Conservation (phyloP, 352 stramenopile genomes). For the Phytophthora kernoviae region DNA sequence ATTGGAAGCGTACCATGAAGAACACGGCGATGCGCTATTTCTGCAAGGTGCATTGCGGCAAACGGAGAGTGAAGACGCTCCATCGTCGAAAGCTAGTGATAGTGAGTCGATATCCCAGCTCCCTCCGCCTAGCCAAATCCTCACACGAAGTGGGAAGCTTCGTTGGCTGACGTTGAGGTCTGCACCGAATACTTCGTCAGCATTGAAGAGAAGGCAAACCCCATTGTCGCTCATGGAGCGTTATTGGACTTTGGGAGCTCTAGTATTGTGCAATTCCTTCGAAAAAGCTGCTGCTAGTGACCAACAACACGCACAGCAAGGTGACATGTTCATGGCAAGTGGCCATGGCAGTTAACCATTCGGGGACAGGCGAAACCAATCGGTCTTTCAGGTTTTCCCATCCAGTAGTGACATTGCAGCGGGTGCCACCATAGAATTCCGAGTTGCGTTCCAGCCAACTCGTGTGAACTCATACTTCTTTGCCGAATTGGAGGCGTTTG, state of each 20-base stretch:
- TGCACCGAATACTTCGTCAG: conserved; percentile 88
- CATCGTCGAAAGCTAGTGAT: conserved; percentile 9
- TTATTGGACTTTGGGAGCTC: conserved; percentile 85
- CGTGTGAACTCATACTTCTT: conserved; percentile 90
- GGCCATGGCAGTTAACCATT: conserved; percentile 27
- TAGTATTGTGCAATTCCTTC: conserved; percentile 53
- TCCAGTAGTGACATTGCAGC: conserved; percentile 78
- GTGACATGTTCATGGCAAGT: conserved; percentile 82
- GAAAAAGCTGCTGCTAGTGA: conserved; percentile 80
- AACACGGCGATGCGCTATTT: conserved; percentile 73
- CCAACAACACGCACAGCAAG: conserved; percentile 89
- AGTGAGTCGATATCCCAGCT: conserved; percentile 5
- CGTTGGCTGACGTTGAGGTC: conserved; percentile 68
- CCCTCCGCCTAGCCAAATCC: conserved; percentile 41
- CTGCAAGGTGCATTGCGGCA: conserved; percentile 54
- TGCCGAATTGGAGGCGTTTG: conserved; percentile 86
- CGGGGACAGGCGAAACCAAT: conserved; percentile 8
- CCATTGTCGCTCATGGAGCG: conserved; percentile 46
- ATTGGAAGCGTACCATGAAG: conserved; percentile 73
- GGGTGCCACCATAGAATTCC: conserved; percentile 77
- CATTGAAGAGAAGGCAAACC: conserved; percentile 60
- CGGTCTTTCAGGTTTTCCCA: conserved; percentile 80
- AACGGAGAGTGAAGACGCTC: conserved; percentile 21
- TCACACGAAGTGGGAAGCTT: conserved; percentile 88
- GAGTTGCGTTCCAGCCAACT: conserved; percentile 80